A percentile compares a stretch with the other conserved stretches of the same genome.
Conservation (phyloP, 2,329 filamentous ascomycete species). For the Xylariaceae sp. region DNA sequence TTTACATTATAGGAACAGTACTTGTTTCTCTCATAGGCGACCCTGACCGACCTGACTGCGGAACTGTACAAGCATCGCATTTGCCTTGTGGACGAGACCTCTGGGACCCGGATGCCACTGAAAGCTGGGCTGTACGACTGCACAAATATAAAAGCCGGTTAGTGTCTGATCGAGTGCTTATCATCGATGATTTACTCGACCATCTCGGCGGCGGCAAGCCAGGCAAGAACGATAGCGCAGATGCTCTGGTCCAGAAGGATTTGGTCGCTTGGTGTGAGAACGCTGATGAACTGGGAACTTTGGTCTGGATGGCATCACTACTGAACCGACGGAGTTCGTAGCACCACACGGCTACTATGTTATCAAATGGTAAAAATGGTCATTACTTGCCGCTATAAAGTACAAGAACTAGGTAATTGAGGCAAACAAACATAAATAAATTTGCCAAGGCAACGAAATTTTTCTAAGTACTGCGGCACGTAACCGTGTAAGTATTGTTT, state of each 20-base stretch:
- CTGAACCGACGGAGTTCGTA: slow-evolving; percentile 37
- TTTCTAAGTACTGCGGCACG: neutral
- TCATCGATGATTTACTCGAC: slow-evolving; percentile 16
- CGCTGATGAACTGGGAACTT: slow-evolving; percentile 37
- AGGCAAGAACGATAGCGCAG: neutral
- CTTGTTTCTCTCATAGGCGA: slow-evolving; percentile 25
- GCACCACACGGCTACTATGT: neutral
- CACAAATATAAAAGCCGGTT: slow-evolving; percentile 18
- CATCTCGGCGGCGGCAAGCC: neutral
- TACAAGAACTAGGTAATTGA: neutral
- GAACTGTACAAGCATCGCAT: slow-evolving; percentile 17
- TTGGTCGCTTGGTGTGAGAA: slow-evolving; percentile 38
- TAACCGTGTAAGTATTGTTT: no score
- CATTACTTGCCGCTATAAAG: neutral
- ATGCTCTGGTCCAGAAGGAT: slow-evolving; percentile 15
- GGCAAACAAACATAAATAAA: slow-evolving; percentile 5
- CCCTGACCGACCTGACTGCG: neutral
- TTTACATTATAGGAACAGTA: slow-evolving; percentile 30
- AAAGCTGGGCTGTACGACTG: slow-evolving; percentile 30
- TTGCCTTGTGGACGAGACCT: slow-evolving; percentile 28
- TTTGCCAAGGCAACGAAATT: neutral
- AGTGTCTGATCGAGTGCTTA: slow-evolving; percentile 7
- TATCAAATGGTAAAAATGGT: neutral
- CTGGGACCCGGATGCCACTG: slow-evolving; percentile 33
- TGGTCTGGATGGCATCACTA: slow-evolving; percentile 41